Percentiles rank a stretch among this genome's conserved stretches.
Conservation (phyloP, 129 eudicot genomes). For the Smallanthus sonchifolius region DNA sequence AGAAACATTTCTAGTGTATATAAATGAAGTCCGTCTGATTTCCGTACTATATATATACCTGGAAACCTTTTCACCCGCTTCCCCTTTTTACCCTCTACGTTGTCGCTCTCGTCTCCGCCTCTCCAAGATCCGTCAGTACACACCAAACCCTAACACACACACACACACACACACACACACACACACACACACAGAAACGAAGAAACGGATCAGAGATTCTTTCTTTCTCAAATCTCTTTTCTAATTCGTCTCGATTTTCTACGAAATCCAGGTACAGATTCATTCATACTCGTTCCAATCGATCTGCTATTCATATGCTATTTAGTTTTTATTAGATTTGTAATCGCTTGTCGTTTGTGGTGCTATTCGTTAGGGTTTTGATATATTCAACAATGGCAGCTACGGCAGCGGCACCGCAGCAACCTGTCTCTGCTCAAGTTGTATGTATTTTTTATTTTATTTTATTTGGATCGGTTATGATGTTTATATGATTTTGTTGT, state of each 20-base stretch:
- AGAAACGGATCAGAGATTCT: conserved; percentile 19
- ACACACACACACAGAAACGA: not conserved
- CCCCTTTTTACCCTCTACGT: conserved; percentile 23
- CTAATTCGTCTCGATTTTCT: not conserved
- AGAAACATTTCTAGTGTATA: too few relatives aligned
- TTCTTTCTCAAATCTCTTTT: conserved; percentile 1
- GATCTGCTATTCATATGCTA: not conserved
- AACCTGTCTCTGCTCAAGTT: conserved; percentile 63
- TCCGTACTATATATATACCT: conserved; percentile 19
- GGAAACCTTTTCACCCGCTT: conserved; percentile 15
- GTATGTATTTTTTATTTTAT: conserved; percentile 35
- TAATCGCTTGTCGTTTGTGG: not conserved
- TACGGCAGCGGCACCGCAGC: conserved; percentile 43
- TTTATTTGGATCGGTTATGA: not conserved
- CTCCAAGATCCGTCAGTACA: conserved; percentile 23
- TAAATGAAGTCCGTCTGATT: not conserved
- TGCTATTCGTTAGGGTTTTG: conserved; percentile 24
- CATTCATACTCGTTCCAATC: conserved; percentile 5
- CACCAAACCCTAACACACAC: conserved; percentile 28
- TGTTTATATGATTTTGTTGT: not conserved
- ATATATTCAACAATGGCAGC: conserved; percentile 42
- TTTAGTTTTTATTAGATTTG: not conserved
- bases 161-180: not conserved
- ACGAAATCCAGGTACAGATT: conserved; percentile 25
- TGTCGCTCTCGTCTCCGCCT: conserved; percentile 7